Base-by-base conservation (phyloP, 108 stramenopile genomes). In the Cyclotella kingstonii region DNA sequence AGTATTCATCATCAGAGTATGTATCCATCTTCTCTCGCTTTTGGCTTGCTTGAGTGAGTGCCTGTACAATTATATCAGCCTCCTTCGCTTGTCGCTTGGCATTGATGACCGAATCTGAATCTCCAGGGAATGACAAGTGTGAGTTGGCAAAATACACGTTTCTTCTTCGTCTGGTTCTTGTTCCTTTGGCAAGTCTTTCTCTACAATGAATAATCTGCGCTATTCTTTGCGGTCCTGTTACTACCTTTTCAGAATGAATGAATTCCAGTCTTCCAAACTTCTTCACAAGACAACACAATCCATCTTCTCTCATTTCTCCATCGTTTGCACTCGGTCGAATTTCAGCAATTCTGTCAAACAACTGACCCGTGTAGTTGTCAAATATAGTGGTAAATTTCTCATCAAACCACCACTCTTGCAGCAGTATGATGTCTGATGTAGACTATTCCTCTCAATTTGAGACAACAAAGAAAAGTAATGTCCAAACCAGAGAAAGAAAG, bases 361-460 rank as follows among this genome's bases (percentile, higher is more conserved):
- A 19, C 15, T 71, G 47, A 3, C 70, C 42, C 6, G 64, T 63
- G 30, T 34, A 56, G 1, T 29, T 35, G n/a, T 76, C 75, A 55
- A 76, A 76, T 14, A 76, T n/a, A 8, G 28, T 17, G 2, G 62
- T 50, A 26, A 76, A 76, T 9, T 62, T 29, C 0, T 60, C 63
- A 28, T 61, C 54, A 29, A 68, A 68, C 75, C 75, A 76, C 75
- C 75, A 76, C 52, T 76, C 75, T 39, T 76, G 75, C 8, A 76
- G 55, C 23, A 76, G 27, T 8, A 76, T 47, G 14, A 76, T 46
- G 38, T 76, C 75, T 5, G 75, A 46, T 11, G 9, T 30, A 18
- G 41, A 42, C 55, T 57, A 18, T 49, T 4, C 10, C 10, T 23
- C 8, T 5, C 17, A 23, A 25, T 9, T 25, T 46, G 17, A 10